Evolutionary conservation across 2,329 filamentous ascomycete genomes (phyloP), one percentile per base, ranked within the genome.

Genomic region (Xylariaceae sp.): DNA sequence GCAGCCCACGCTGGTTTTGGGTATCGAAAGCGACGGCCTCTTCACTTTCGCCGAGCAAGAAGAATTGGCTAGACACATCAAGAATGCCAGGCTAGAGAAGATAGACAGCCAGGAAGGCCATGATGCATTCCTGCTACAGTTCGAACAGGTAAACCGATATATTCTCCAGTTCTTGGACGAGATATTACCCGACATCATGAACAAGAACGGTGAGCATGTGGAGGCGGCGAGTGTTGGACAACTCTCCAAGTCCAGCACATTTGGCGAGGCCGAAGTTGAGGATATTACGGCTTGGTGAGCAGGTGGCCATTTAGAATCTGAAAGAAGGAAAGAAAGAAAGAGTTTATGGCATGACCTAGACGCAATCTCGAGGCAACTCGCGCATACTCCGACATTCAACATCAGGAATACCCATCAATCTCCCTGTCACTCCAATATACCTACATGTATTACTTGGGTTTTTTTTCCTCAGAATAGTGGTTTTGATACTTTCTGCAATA

Each of bases 1-100:
- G 71, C 94, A 99, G 74, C 94, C 94, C 0, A 88, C 90, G 0
- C 80, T 99, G 6, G 90, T 99, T 1, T 81, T 99, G 1, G 94
- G 94, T 2, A 99, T 99, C 60, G 90, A 97, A 74, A 93, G 88
- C 56, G 94, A 99, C 68, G 94, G 94, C 0, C 83, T 99, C 0
- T 99, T 99, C 74, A 97, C 93, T 0, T 97, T 96, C 73, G 92
- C 92, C 4, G 94, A 99, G 77, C 94, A 99, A 76, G 82, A 97
- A 73, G 92, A 97, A 75, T 78, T 99, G 56, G 94, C 93, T 0
- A 83, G 86, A 41, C 85, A 88, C 60, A 91, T 97, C 63, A 88
- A 87, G 2, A 80, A 93, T 67, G 87, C 90, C 0, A 83, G 84
- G 9, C 77, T 99, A 30, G 87, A 91, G 74, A 90, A 87, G 51